Percentiles rank a stretch among this genome's conserved stretches.
phyloP scores from a whole-genome alignment of 345 rosid genomes.

The Stellera chamaejasme region DNA sequence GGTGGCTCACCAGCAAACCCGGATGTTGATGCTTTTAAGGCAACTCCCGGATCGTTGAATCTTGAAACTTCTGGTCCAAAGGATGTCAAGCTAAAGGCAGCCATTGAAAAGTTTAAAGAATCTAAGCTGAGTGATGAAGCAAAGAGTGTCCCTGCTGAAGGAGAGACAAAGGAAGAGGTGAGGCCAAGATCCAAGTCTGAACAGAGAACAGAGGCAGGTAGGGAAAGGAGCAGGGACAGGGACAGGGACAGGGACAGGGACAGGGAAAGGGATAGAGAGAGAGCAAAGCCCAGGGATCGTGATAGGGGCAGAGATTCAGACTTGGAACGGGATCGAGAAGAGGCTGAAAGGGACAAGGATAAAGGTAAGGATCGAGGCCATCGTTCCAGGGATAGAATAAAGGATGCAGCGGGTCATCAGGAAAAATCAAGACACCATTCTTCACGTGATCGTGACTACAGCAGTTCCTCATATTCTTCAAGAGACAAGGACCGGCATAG shows the following conservation, averaged over 20 bases:
- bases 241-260: conserved; percentile 32
- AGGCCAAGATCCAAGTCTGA: conserved; percentile 39
- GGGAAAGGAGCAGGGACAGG: conserved; percentile 31
- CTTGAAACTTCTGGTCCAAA: conserved; percentile 43
- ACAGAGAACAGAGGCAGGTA: conserved; percentile 36
- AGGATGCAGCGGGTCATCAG: conserved; percentile 51
- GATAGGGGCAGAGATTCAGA: conserved; percentile 77
- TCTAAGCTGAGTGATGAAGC: conserved; percentile 59
- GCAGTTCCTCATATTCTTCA: conserved; percentile 45
- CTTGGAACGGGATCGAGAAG: conserved; percentile 65
- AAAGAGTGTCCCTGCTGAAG: conserved; percentile 28
- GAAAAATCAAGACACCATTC: conserved; percentile 73
- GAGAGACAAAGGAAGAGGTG: conserved; percentile 42
- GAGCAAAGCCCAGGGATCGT: conserved; percentile 43
- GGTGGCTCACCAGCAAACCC: conserved; percentile 30
- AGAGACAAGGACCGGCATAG: conserved; percentile 63
- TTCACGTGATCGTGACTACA: conserved; percentile 57
- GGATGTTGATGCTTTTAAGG: conserved; percentile 30
- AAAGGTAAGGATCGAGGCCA: conserved; percentile 55
- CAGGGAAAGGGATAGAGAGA: conserved; percentile 50
- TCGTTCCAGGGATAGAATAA: conserved; percentile 61
- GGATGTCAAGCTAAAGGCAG: conserved; percentile 28
- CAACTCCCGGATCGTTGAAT: conserved; percentile 25
- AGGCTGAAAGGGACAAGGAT: conserved; percentile 55
- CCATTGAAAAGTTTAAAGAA: conserved; percentile 47